Percentiles rank a stretch among this genome's conserved stretches.
phyloP scores from a whole-genome alignment of 768 basidiomycete genomes.

The Serendipita vermifera region DNA sequence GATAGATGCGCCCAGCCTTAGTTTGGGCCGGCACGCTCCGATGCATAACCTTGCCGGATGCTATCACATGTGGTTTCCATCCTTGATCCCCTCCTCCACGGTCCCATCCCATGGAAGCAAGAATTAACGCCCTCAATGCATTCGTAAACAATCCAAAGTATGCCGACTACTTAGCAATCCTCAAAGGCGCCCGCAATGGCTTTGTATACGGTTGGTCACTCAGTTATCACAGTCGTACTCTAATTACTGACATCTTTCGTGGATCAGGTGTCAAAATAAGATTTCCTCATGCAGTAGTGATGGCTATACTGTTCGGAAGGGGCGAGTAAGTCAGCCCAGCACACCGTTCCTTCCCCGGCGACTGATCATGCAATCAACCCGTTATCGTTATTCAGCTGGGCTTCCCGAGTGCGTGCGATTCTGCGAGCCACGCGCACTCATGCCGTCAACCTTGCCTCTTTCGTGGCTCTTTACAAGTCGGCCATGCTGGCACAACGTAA shows the following conservation, averaged over 20 bases:
- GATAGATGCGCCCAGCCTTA: no score
- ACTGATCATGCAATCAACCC: not conserved
- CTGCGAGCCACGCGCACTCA: slow-evolving; percentile 81
- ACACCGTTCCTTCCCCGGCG: no score
- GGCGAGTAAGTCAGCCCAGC: slow-evolving; percentile 59
- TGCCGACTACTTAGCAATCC: slow-evolving; percentile 81
- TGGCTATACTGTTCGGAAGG: slow-evolving; percentile 87
- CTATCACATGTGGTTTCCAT: no score
- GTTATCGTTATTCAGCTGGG: slow-evolving; percentile 42
- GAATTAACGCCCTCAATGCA: slow-evolving; percentile 9
- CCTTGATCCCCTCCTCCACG: no score
- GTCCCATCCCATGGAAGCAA: no score
- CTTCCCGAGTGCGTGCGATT: slow-evolving; percentile 50
- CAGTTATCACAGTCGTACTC: not conserved
- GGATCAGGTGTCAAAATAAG: slow-evolving; percentile 58
- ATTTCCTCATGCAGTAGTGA: slow-evolving; percentile 92
- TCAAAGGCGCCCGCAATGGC: slow-evolving; percentile 90
- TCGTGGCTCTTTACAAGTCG: slow-evolving; percentile 87
- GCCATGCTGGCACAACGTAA: slow-evolving; percentile 72
- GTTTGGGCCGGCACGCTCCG: no score
- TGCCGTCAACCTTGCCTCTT: slow-evolving; percentile 83
- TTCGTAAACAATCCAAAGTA: slow-evolving; percentile 44
- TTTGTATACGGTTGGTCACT: slow-evolving; percentile 53
- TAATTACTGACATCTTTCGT: slow-evolving; percentile 18
- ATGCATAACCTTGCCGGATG: no score